phyloP scores from a whole-genome alignment of 768 basidiomycete species.

The Lepiota venenata region DNA sequence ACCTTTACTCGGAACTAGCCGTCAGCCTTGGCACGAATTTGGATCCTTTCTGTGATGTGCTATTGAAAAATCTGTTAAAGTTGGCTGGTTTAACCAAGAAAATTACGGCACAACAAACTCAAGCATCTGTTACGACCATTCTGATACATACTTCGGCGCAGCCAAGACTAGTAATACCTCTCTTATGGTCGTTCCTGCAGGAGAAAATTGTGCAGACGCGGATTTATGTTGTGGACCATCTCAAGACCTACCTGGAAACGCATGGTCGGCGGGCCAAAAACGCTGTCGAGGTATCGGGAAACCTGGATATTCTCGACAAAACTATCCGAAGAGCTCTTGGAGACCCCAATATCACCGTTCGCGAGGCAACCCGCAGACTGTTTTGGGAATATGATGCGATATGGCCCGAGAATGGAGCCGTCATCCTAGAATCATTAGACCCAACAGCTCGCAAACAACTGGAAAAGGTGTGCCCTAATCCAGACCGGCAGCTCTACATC shows the following conservation, averaged over 20 bases:
- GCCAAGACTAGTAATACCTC: conserved; percentile 63
- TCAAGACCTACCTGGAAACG: conserved; percentile 70
- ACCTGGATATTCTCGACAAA: conserved; percentile 71
- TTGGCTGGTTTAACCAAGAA: conserved; percentile 95
- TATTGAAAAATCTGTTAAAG: conserved; percentile 74
- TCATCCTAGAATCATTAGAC: conserved; percentile 69
- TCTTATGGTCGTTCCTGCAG: conserved; percentile 64
- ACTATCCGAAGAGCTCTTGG: conserved; percentile 66
- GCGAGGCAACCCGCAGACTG: conserved; percentile 62
- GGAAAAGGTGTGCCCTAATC: conserved; percentile 79
- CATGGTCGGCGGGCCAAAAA: conserved; percentile 65
- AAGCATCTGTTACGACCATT: conserved; percentile 63
- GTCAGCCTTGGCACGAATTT: conserved; percentile 59
- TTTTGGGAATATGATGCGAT: conserved; percentile 82
- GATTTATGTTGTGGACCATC: conserved; percentile 60
- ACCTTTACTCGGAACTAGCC: conserved; percentile 74
- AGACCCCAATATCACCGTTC: conserved; percentile 79
- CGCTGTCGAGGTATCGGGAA: conserved; percentile 65
- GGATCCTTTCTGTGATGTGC: conserved; percentile 76
- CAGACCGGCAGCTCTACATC: conserved; percentile 35
- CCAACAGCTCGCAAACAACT: conserved; percentile 70
- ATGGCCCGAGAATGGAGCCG: conserved; percentile 69
- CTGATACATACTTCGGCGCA: conserved; percentile 68
- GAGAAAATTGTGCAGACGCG: conserved; percentile 84
- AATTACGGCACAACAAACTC: conserved; percentile 83